phyloP scores from a whole-genome alignment of 768 basidiomycete species.

The Sporobolomyces roseus region DNA sequence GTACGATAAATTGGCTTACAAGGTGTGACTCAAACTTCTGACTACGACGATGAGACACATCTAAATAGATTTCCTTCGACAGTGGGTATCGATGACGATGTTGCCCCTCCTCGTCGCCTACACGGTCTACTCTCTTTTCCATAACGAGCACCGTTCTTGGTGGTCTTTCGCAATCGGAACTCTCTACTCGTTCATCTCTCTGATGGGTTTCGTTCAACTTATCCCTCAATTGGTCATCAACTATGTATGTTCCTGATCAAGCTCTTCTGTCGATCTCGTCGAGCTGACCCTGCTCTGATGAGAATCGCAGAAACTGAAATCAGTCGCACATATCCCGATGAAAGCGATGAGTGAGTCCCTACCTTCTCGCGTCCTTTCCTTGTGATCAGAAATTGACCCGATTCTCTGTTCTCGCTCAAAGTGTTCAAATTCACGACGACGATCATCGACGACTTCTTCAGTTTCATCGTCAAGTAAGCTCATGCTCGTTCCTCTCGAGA shows the following conservation, averaged over 20 bases:
- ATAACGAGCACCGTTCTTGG: conserved; percentile 62
- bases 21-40: too few relatives aligned
- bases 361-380: conserved; percentile 54
- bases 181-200: conserved; percentile 64
- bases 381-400: not conserved
- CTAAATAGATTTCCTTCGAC: too few relatives aligned
- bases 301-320: conserved; percentile 54
- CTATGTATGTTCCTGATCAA: conserved; percentile 47
- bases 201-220: conserved; percentile 92
- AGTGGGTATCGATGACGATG: conserved; percentile 11
- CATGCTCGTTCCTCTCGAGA: conserved; percentile 2
- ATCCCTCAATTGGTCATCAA: conserved; percentile 54
- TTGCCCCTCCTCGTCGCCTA: conserved; percentile 46
- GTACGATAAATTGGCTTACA: conserved; percentile 89
- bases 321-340: conserved; percentile 97
- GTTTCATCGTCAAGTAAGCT: conserved; percentile 29
- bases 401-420: not conserved
- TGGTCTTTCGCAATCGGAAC: conserved; percentile 78
- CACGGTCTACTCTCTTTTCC: conserved; percentile 58
- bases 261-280: conserved; percentile 73
- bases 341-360: conserved; percentile 85
- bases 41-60: too few relatives aligned
- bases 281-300: not conserved
- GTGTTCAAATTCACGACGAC: conserved; percentile 83
- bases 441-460: conserved; percentile 40